These are phyloP conservation scores for Coemansia sp. DNA, from an alignment of 192 early-diverging fungal genomes.

Conservation along the genomic window DNA sequence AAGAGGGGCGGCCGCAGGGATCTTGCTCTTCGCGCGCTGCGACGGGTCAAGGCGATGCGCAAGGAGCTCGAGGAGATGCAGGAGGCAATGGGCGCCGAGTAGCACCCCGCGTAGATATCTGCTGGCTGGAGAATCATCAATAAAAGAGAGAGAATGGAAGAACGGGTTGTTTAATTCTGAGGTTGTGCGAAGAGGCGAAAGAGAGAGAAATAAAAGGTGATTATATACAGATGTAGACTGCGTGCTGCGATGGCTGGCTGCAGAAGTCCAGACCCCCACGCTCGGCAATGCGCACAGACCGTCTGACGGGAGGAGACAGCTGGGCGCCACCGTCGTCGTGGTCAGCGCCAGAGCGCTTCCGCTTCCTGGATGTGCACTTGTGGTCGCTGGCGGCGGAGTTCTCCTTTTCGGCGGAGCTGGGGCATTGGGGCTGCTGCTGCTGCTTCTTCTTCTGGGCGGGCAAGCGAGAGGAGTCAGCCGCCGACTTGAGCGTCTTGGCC, in stretches of 20 bases:
- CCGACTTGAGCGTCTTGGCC: constrained; percentile 29
- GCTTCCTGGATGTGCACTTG: constrained; percentile 2
- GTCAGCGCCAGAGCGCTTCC: not conserved
- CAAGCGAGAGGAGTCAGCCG: not conserved
- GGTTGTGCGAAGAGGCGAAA: not conserved
- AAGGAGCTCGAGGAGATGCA: constrained; percentile 43
- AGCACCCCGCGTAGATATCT: not conserved
- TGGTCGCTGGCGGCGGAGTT: constrained; percentile 1
- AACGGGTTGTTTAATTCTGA: not conserved
- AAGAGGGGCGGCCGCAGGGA: constrained; percentile 34
- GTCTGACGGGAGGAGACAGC: constrained; percentile 13
- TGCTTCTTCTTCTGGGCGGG: not conserved
- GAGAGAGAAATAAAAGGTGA: too few species aligned
- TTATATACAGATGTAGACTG: constrained; percentile 33
- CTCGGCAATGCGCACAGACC: constrained; percentile 41
- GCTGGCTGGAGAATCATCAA: not conserved
- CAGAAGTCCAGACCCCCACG: constrained; percentile 17
- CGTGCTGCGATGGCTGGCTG: constrained; percentile 1
- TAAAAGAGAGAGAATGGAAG: not conserved
- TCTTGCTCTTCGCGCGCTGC: constrained; percentile 41
- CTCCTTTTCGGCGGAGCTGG: not conserved
- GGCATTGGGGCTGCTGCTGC: not conserved
- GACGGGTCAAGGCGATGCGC: constrained; percentile 49
- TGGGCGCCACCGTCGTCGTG: not conserved
- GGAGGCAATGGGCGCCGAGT: constrained; percentile 32